Evolutionary conservation across 2,329 filamentous ascomycete genomes (phyloP).

Genomic region (Leptoxyphium fumago): DNA sequence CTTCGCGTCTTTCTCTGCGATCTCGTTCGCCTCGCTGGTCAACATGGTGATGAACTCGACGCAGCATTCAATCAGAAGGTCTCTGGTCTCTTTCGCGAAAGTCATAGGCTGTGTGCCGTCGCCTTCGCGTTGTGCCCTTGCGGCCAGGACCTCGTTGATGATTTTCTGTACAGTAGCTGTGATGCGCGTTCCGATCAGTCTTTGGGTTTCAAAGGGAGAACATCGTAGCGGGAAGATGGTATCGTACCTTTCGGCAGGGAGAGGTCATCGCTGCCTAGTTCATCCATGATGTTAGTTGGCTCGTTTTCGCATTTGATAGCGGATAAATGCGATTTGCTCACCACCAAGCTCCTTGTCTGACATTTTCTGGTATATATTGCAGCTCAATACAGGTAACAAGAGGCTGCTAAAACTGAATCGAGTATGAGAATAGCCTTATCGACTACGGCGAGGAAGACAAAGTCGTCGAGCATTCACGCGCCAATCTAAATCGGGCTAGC

Average conservation of each 20-base stretch:
- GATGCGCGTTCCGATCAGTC: no score
- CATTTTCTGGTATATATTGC: constrained; percentile 22
- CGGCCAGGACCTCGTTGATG: constrained; percentile 73
- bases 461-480: no score
- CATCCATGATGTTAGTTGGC: not conserved
- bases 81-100: constrained; percentile 89
- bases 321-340: constrained; percentile 15
- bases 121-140: constrained; percentile 4
- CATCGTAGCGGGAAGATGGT: not conserved
- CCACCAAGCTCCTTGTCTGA: constrained; percentile 41
- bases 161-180: constrained; percentile 64
- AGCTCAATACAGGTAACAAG: no score
- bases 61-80: constrained; percentile 93
- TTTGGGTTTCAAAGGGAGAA: no score
- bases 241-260: constrained; percentile 40
- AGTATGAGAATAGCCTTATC: no score
- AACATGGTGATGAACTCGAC: constrained; percentile 98
- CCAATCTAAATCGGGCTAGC: no score
- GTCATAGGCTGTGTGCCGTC: constrained; percentile 40
- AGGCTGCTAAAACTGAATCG: no score
- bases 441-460: no score
- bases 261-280: constrained; percentile 38
- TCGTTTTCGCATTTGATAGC: not conserved
- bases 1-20: constrained; percentile 95
- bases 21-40: constrained; percentile 97